Base-by-base conservation (phyloP, 495 filamentous ascomycete species). In the Xylaria grammica region DNA sequence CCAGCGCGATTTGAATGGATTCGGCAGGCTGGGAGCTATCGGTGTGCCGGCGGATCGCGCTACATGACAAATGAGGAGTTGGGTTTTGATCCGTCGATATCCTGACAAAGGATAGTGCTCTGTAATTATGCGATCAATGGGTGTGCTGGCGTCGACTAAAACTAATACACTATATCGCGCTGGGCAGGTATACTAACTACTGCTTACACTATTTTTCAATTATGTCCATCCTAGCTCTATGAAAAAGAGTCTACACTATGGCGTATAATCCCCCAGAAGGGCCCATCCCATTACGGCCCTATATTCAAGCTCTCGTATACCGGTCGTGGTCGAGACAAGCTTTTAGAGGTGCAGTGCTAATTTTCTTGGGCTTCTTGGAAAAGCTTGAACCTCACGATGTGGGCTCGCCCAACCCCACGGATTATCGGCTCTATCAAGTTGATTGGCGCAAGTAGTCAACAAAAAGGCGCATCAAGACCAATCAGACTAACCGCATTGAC, bases 1-100 rank as follows among this genome's bases (percentile, higher is more conserved):
- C 69, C 69, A 11, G 24, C 48, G 32, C 87, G 87, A 0, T 89
- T 51, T 69, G 65, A 68, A 4, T 90, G 87, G 87, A 82, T 89
- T 36, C 78, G 76, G 49, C 81, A 87, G 71, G 55, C 0, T 1
- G 64, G 56, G 3, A 85, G 86, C 6, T 89, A 86, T 71, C 63
- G 85, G 17, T 88, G 87, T 65, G 74, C 77, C 5, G 85, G 78
- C 0, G 86, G 86, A 0, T 60, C 55, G 9, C 85, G 89, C 75
- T 86, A 51, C 19, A 69, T 86, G 34, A 67, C 71, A 7, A 67
- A 82, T 70, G 64, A 1, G 48, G 22, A 71, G 29, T 19, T 73
- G 60, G 65, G 15, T 8, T 68, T 17, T 68, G 51, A 62, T 48
- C 17, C 10, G 38, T 8, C 17, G 11, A 20, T 56, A 11, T 6